Percentiles rank a stretch among this genome's conserved stretches.
Conservation (phyloP, 169 alveolate species). For the Plasmodium yoelii region DNA sequence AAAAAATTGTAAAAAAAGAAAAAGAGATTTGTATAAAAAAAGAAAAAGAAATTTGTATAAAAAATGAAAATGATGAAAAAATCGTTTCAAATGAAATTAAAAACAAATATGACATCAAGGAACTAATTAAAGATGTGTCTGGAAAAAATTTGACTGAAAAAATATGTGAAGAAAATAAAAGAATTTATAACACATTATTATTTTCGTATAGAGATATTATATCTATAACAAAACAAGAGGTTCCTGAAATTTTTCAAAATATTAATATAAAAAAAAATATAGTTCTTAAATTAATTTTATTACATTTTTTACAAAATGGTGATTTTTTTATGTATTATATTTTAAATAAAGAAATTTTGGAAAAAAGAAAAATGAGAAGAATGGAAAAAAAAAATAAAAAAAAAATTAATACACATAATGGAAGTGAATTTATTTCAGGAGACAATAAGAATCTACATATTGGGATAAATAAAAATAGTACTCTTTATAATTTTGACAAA, state of each 20-base stretch:
- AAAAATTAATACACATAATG: background rate
- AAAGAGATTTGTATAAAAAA: no score
- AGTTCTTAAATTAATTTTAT: constrained; percentile 54
- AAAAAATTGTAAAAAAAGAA: constrained; percentile 24
- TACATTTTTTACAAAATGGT: constrained; percentile 74
- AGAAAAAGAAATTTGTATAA: background rate
- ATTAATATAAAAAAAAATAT: constrained; percentile 34
- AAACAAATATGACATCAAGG: constrained; percentile 17
- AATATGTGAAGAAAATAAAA: constrained; percentile 56
- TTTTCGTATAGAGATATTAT: constrained; percentile 59
- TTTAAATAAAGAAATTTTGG: constrained; percentile 50
- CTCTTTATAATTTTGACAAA: background rate
- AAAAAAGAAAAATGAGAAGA: constrained; percentile 20
- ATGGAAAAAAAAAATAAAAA: constrained; percentile 26
- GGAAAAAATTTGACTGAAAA: constrained; percentile 23
- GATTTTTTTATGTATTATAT: constrained; percentile 67
- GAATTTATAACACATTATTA: constrained; percentile 30
- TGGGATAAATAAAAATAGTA: background rate
- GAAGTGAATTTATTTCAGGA: background rate
- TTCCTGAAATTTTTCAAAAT: constrained; percentile 61
- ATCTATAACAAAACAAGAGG: constrained; percentile 50
- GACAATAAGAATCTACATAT: background rate
- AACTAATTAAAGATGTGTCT: constrained; percentile 43
- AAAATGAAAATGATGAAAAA: background rate
- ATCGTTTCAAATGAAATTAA: background rate